A percentile compares a stretch with the other conserved stretches of the same genome.
These are phyloP conservation scores for Anthracocystis panici-leucophaei DNA, from an alignment of 1,284 basidiomycete species.

Conservation along the genomic window DNA sequence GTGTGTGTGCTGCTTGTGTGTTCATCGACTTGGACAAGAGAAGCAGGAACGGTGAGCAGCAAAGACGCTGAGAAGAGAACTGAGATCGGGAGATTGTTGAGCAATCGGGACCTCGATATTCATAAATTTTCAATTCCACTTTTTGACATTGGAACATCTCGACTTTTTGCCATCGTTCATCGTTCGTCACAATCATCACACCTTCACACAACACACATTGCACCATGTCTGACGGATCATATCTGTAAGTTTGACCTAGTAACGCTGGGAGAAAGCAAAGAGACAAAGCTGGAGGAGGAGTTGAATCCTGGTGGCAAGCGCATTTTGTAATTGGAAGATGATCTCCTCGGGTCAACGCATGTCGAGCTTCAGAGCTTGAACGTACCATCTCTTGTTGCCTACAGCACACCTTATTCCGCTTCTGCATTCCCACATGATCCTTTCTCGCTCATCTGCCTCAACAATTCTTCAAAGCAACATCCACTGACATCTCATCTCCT, in stretches of 20 bases:
- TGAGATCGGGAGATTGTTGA: background rate
- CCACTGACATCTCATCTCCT: too few relatives aligned
- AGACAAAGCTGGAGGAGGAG: background rate
- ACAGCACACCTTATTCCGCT: too few relatives aligned
- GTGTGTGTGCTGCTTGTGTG: background rate
- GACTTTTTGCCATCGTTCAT: background rate
- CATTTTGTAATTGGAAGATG: too few relatives aligned
- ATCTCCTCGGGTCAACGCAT: too few relatives aligned
- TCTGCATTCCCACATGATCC: too few relatives aligned
- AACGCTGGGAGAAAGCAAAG: background rate
- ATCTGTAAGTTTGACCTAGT: slow-evolving; percentile 29
- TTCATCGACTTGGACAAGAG: background rate
- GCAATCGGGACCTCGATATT: background rate
- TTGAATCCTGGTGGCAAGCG: too few relatives aligned
- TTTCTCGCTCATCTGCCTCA: too few relatives aligned
- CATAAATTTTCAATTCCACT: slow-evolving; percentile 14
- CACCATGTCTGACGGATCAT: slow-evolving; percentile 41
- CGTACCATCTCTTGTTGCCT: background rate
- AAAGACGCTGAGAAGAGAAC: background rate
- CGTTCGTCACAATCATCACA: slow-evolving; percentile 9
- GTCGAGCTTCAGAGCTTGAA: too few relatives aligned
- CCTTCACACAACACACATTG: background rate
- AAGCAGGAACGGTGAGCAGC: background rate
- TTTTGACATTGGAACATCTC: slow-evolving; percentile 1
- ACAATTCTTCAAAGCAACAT: too few relatives aligned